Evolutionary conservation across 1,139 yeast species (phyloP).

Genomic region (Debaryomyces nepalensis): DNA sequence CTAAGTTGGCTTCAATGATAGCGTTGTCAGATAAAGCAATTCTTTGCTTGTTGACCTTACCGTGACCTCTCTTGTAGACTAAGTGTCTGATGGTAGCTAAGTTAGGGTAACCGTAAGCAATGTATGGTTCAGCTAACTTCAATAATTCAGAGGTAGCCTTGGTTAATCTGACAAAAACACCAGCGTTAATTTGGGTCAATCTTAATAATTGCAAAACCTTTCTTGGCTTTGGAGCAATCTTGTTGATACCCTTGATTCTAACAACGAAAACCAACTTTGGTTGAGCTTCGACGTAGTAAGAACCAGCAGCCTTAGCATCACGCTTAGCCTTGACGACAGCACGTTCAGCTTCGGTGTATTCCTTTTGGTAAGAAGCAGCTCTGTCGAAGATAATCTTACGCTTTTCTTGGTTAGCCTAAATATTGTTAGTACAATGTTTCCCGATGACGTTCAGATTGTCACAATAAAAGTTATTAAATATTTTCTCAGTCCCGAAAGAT

Average conservation of each 20-base stretch:
- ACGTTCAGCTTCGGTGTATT: slow-evolving; percentile 94
- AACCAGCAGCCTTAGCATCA: slow-evolving; percentile 94
- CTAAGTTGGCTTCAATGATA: slow-evolving; percentile 90
- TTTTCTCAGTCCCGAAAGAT: slow-evolving; percentile 98
- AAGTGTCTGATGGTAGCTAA: slow-evolving; percentile 94
- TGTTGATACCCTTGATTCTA: slow-evolving; percentile 99
- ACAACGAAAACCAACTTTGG: slow-evolving; percentile 94
- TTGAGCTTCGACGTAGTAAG: slow-evolving; percentile 97
- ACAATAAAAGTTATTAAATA: slow-evolving; percentile 12
- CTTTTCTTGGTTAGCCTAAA: slow-evolving; percentile 83
- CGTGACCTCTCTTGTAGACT: slow-evolving; percentile 99
- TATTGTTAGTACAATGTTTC: slow-evolving; percentile 41
- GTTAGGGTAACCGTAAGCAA: slow-evolving; percentile 99
- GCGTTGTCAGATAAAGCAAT: slow-evolving; percentile 92
- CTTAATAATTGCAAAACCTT: slow-evolving; percentile 98
- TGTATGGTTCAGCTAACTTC: slow-evolving; percentile 98
- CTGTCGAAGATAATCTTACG: slow-evolving; percentile 95
- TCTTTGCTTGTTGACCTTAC: slow-evolving; percentile 99
- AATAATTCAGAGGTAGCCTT: slow-evolving; percentile 97
- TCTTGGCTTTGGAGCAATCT: slow-evolving; percentile 99
- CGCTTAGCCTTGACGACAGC: slow-evolving; percentile 91
- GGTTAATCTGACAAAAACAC: slow-evolving; percentile 97
- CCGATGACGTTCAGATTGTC: slow-evolving; percentile 12
- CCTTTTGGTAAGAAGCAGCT: slow-evolving; percentile 98
- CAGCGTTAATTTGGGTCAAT: slow-evolving; percentile 97